Conservation (phyloP, 495 filamentous ascomycete genomes). For the Pseudevernia furfuracea region DNA sequence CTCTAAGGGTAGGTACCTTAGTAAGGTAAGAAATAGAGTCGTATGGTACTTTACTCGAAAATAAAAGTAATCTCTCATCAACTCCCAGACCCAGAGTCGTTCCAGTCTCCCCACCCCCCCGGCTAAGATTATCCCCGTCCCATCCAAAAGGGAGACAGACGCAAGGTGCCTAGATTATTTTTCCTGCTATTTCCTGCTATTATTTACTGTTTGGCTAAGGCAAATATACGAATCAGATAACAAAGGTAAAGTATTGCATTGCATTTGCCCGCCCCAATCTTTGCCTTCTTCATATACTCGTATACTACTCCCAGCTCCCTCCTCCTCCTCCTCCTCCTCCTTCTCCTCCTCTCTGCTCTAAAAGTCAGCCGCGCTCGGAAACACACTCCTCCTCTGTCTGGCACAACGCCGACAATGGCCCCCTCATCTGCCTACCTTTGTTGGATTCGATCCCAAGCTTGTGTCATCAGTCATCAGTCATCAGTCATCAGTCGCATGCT, state of each 20-base stretch:
- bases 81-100: too few species aligned
- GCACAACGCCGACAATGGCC: not conserved
- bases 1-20: too few species aligned
- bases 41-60: too few species aligned
- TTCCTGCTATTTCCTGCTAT: not conserved
- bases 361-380: not conserved
- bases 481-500: conserved; percentile 21
- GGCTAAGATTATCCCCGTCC: conserved; percentile 5
- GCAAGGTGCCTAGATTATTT: conserved; percentile 6
- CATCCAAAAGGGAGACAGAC: conserved; percentile 10
- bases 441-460: conserved; percentile 13
- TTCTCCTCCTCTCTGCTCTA: not conserved
- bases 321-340: not conserved
- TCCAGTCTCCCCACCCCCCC: not conserved
- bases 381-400: not conserved
- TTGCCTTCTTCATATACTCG: not conserved
- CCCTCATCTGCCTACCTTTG: conserved; percentile 4
- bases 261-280: not conserved
- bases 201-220: conserved; percentile 2
- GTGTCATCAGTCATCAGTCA: conserved; percentile 21
- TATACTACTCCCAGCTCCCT: not conserved
- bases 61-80: not conserved
- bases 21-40: too few species aligned
- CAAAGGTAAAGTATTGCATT: not conserved
- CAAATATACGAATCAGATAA: conserved; percentile 2